Evolutionary conservation across 1,139 yeast genomes (phyloP).

Genomic region (Pichia inconspicua): DNA sequence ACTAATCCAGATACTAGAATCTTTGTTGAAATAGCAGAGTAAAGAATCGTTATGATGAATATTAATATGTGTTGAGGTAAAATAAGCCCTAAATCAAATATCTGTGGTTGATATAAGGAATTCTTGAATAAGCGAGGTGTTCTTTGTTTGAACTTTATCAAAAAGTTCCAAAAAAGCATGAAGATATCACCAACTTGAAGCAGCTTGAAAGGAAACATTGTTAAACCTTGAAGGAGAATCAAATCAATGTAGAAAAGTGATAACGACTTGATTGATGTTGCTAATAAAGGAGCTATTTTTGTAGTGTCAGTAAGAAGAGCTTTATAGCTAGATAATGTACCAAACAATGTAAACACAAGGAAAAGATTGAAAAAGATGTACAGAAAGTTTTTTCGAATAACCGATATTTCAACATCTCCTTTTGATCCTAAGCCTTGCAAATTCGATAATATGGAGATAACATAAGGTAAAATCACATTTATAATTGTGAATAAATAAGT

Average conservation of each 20-base stretch:
- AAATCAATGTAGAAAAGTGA: constrained; percentile 77
- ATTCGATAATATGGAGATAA: constrained; percentile 61
- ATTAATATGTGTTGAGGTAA: constrained; percentile 60
- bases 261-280: constrained; percentile 59
- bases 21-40: constrained; percentile 58
- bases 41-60: constrained; percentile 52
- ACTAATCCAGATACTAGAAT: constrained; percentile 56
- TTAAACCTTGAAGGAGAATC: constrained; percentile 75
- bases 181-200: constrained; percentile 46
- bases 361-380: constrained; percentile 80
- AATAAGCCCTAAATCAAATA: constrained; percentile 57
- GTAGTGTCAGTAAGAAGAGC: constrained; percentile 70
- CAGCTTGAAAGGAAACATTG: constrained; percentile 73
- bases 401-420: constrained; percentile 74
- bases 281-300: constrained; percentile 69
- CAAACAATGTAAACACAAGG: constrained; percentile 74
- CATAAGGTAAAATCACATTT: constrained; percentile 66
- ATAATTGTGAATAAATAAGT: constrained; percentile 69
- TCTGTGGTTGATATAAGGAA: constrained; percentile 50
- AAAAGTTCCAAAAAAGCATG: constrained; percentile 36
- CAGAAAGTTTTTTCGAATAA: constrained; percentile 74
- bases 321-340: constrained; percentile 60
- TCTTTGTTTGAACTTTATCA: constrained; percentile 32
- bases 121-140: constrained; percentile 54
- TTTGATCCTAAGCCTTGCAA: constrained; percentile 72